Evolutionary conservation across 2,329 filamentous ascomycete species (phyloP), one percentile per base, ranked within the genome.

Genomic region (Talaromyces sp.): DNA sequence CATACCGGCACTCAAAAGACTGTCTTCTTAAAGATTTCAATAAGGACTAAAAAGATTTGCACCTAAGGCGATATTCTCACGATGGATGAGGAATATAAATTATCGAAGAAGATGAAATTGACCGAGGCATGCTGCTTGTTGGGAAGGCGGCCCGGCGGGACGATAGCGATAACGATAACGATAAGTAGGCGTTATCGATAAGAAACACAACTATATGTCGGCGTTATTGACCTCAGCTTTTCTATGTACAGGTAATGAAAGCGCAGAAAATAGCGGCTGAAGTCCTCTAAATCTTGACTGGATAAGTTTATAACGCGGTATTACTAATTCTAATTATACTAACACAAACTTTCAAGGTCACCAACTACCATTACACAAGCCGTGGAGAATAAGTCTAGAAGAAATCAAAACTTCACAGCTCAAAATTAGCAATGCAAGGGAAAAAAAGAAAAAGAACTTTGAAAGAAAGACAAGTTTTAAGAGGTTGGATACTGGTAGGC

Each of bases 81-180:
- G 17, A 49, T 10, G 25, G 6, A 19, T 17, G 39, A 57, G 25
- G 33, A 10, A 27, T 8, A 36, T 58, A 27, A 51, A 33, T 33
- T 15, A 27, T 39, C 32, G 32, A 30, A n/a, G 25, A 55, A 51
- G 42, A 58, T 47, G 33, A 51, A 22, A 15, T 53, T 30, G 49
- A 32, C 25, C 28, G 25, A 28, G 49, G 25, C 28, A 53, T 53
- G 25, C 7, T 53, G 49, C 25, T 53, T 56, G 60, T 62, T 62
- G 60, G 60, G 60, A 33, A 28, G 47, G 33, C 27, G 2, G 27
- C 27, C 6, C 4, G 27, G 27, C n/a, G 25, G 39, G 39, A 25
- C 32, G 58, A 58, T 54, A 61, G 55, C 51, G 60, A 54, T 58
- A 55, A n/a, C 39, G 59, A 61, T 62, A 56, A 27, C 49, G 56